Conservation (phyloP, 2,329 filamentous ascomycete species). For the Coniochaeta hoffmannii region DNA sequence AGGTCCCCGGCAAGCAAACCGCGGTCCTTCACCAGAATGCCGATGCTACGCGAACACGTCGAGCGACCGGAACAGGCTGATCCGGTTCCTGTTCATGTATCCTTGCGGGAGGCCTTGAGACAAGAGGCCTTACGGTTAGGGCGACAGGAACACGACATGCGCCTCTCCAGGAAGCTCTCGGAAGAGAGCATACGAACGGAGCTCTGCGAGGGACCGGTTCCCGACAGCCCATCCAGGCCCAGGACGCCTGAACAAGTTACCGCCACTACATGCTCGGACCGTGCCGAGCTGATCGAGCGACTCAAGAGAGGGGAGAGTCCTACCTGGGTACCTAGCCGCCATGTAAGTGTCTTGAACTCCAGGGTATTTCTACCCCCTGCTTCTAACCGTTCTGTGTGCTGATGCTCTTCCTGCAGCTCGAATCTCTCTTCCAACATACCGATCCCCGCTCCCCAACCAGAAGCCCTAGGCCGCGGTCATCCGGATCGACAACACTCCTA, state of each 20-base stretch:
- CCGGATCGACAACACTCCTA: slow-evolving; percentile 30
- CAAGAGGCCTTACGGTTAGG: slow-evolving; percentile 4
- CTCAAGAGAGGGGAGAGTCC: slow-evolving; percentile 75
- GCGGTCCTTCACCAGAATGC: neutral
- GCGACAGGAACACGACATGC: neutral
- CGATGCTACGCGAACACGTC: neutral
- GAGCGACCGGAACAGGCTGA: neutral
- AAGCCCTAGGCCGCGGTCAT: slow-evolving; percentile 26
- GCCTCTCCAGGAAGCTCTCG: slow-evolving; percentile 33
- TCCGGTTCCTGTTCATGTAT: slow-evolving; percentile 9
- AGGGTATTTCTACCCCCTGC: neutral
- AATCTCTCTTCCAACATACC: slow-evolving; percentile 29
- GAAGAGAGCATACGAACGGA: slow-evolving; percentile 56
- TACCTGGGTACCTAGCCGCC: slow-evolving; percentile 61
- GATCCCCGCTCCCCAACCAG: slow-evolving; percentile 26
- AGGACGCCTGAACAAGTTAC: slow-evolving; percentile 23
- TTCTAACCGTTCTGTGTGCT: neutral
- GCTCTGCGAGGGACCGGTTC: slow-evolving; percentile 50
- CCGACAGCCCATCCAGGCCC: slow-evolving; percentile 29
- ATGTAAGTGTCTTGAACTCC: slow-evolving; percentile 31
- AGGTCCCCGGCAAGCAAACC: neutral
- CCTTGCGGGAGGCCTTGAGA: neutral
- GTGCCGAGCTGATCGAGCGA: slow-evolving; percentile 74
- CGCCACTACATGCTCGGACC: slow-evolving; percentile 42
- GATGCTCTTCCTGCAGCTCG: slow-evolving; percentile 22